phyloP scores from a whole-genome alignment of 495 filamentous ascomycete species.

The Cercophora sp. region DNA sequence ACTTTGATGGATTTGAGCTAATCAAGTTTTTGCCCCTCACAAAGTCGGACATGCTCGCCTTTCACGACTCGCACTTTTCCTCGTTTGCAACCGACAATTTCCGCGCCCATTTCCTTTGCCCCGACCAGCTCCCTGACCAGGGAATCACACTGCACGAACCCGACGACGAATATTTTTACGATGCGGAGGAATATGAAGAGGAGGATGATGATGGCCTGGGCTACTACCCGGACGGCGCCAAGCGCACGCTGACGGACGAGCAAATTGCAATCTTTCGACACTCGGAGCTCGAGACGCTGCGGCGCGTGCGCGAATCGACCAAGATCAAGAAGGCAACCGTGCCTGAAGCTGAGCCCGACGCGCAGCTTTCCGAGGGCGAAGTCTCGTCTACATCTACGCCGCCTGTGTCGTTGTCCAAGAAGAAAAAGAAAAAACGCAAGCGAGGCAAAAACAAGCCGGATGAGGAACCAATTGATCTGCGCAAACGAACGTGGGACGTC shows the following conservation, averaged over 20 bases:
- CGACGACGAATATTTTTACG: no score
- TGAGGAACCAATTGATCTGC: slow-evolving; percentile 48
- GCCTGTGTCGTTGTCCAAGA: slow-evolving; percentile 23
- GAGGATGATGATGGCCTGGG: slow-evolving; percentile 72
- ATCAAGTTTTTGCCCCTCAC: neutral
- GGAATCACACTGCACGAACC: slow-evolving; percentile 3
- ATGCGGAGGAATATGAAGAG: slow-evolving; percentile 31
- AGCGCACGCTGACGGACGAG: slow-evolving; percentile 87
- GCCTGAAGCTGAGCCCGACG: slow-evolving; percentile 10
- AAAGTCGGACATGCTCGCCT: neutral
- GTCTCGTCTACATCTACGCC: slow-evolving; percentile 27
- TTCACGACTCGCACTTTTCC: slow-evolving; percentile 24
- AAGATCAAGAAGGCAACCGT: slow-evolving; percentile 16
- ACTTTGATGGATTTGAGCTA: no score
- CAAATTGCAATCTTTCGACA: slow-evolving; percentile 89
- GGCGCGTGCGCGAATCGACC: slow-evolving; percentile 43
- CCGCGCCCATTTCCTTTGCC: slow-evolving; percentile 40
- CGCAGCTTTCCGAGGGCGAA: slow-evolving; percentile 25
- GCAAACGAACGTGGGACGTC: slow-evolving; percentile 57
- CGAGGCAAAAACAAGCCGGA: slow-evolving; percentile 35
- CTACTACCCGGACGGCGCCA: slow-evolving; percentile 84
- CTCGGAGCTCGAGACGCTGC: slow-evolving; percentile 74
- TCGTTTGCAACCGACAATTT: slow-evolving; percentile 43
- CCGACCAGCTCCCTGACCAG: slow-evolving; percentile 18
- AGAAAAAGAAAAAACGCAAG: slow-evolving; percentile 28